Evolutionary conservation across 2,329 filamentous ascomycete genomes (phyloP).

Genomic region (Trichoderma pleuroti): DNA sequence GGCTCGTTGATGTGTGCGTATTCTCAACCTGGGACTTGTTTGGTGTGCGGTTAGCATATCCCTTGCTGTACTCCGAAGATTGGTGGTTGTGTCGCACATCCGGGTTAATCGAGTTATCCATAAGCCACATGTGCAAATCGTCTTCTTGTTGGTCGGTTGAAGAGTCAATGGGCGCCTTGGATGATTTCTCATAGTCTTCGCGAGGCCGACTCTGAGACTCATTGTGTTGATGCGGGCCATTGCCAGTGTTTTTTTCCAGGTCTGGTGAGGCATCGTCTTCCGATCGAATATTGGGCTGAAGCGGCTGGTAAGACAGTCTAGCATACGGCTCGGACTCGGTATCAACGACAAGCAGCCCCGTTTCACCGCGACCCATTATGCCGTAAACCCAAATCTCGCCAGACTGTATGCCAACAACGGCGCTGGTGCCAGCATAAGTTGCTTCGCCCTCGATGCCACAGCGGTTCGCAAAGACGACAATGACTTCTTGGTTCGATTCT

Average conservation of each 20-base stretch:
- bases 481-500: conserved; percentile 54
- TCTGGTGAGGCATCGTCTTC: background rate
- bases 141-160: background rate
- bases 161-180: background rate
- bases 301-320: conserved; percentile 38
- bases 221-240: background rate
- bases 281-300: background rate
- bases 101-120: background rate
- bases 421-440: conserved; percentile 70
- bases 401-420: conserved; percentile 62
- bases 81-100: background rate
- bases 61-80: background rate
- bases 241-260: background rate
- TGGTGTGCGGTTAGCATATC: background rate
- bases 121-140: background rate
- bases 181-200: background rate
- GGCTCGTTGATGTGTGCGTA: background rate
- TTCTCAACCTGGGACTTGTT: background rate
- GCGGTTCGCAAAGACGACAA: conserved; percentile 69
- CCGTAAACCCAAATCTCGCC: conserved; percentile 68
- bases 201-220: background rate
- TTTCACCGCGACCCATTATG: conserved; percentile 65
- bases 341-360: conserved; percentile 66
- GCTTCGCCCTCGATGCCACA: conserved; percentile 63
- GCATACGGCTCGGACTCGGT: conserved; percentile 46